phyloP scores from a whole-genome alignment of 192 early-diverging fungal genomes.

The Coemansia sp. region DNA sequence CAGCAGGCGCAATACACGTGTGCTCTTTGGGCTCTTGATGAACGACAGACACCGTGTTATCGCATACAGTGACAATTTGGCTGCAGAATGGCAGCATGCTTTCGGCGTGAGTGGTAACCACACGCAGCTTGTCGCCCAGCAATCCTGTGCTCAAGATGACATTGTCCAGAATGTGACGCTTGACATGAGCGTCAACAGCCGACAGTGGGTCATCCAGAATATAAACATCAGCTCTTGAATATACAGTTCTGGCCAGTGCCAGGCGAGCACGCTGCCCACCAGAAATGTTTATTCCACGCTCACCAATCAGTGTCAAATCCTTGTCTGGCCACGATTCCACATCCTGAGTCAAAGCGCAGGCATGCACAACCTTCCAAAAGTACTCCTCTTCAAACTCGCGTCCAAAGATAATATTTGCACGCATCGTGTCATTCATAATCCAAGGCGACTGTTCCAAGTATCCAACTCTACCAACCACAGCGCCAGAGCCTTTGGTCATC shows the following conservation, averaged over 20 bases:
- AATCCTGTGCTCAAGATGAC: constrained; percentile 17
- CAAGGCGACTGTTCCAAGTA: constrained; percentile 74
- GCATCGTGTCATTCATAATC: constrained; percentile 16
- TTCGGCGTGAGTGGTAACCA: not conserved
- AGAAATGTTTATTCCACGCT: constrained; percentile 23
- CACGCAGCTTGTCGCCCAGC: constrained; percentile 9
- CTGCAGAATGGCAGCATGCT: constrained; percentile 8
- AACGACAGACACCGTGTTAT: not conserved
- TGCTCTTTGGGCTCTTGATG: not conserved
- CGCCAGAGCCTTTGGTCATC: constrained; percentile 39
- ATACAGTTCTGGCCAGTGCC: constrained; percentile 19
- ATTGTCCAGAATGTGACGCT: constrained; percentile 13
- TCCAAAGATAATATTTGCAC: constrained; percentile 20
- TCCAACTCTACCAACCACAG: constrained; percentile 65
- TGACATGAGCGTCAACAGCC: constrained; percentile 6
- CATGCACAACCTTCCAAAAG: constrained; percentile 1
- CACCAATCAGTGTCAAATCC: constrained; percentile 6
- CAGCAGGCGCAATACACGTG: not conserved
- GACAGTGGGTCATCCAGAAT: not conserved
- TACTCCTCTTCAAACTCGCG: constrained; percentile 12
- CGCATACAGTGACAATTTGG: not conserved
- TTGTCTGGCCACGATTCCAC: not conserved
- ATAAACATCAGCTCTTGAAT: constrained; percentile 21
- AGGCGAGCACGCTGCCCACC: constrained; percentile 18
- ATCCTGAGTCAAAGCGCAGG: constrained; percentile 8